A percentile compares a stretch with the other conserved stretches of the same genome.
Conservation (phyloP, 352 stramenopile species). For the Phytophthora citricola region DNA sequence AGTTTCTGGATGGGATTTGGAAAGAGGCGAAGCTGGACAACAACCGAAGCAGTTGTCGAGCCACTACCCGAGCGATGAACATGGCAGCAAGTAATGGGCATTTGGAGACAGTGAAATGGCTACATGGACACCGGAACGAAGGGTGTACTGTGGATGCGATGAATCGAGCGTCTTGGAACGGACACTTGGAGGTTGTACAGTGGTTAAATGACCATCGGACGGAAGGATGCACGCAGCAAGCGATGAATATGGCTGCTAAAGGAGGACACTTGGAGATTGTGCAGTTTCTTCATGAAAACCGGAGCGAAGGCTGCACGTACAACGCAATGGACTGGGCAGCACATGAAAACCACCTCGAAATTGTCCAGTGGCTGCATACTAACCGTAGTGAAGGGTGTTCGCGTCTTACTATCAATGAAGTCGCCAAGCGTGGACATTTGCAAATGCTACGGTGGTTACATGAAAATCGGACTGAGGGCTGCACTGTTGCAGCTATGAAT, state of each 20-base stretch:
- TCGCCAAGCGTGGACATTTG: conserved; percentile 35
- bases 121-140: conserved; percentile 34
- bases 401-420: conserved; percentile 39
- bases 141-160: conserved; percentile 41
- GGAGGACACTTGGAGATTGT: conserved; percentile 39
- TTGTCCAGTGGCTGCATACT: conserved; percentile 36
- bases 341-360: conserved; percentile 29
- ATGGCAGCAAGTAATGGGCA: conserved; percentile 33
- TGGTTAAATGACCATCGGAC: conserved; percentile 35
- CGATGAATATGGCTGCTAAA: conserved; percentile 43
- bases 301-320: conserved; percentile 40
- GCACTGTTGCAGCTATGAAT: conserved; percentile 36
- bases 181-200: conserved; percentile 30
- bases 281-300: conserved; percentile 36
- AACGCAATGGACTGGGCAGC: conserved; percentile 45
- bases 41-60: conserved; percentile 26
- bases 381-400: conserved; percentile 44
- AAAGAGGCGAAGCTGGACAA: conserved; percentile 10
- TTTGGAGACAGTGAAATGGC: conserved; percentile 37
- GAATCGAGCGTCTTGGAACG: conserved; percentile 39
- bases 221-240: conserved; percentile 39
- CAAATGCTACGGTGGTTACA: conserved; percentile 40
- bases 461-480: conserved; percentile 32
- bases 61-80: conserved; percentile 35
- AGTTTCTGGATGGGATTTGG: conserved; percentile 36